A percentile compares a stretch with the other conserved stretches of the same genome.
These are phyloP conservation scores for Magnaporthiopsis incrustans DNA, from an alignment of 2,329 filamentous ascomycete species.

Conservation along the genomic window DNA sequence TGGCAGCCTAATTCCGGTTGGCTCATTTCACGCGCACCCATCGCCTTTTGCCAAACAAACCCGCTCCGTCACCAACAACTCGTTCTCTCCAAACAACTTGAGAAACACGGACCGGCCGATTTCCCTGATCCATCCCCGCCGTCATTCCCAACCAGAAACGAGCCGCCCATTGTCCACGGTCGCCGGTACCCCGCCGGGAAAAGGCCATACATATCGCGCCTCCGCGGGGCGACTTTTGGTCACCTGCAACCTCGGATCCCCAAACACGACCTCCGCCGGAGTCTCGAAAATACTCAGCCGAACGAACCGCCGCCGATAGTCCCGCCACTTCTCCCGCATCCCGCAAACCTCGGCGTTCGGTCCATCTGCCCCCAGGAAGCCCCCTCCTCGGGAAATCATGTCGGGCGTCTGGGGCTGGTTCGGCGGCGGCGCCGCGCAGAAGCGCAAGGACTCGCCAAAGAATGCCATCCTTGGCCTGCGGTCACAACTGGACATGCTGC, in stretches of 20 bases:
- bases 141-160: background rate
- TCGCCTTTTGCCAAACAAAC: background rate
- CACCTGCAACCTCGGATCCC: background rate
- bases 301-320: background rate
- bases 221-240: background rate
- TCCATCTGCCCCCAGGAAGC: background rate
- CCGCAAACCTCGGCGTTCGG: background rate
- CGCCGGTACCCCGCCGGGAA: background rate
- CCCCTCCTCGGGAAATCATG: slow-evolving; percentile 30
- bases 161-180: background rate
- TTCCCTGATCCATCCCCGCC: background rate
- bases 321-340: background rate
- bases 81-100: background rate
- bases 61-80: background rate
- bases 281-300: background rate
- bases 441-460: slow-evolving; percentile 90
- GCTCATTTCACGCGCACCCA: background rate
- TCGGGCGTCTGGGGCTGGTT: slow-evolving; percentile 82
- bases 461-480: slow-evolving; percentile 88
- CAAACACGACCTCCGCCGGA: background rate
- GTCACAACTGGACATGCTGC: slow-evolving; percentile 90
- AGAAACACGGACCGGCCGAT: background rate
- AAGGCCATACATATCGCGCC: background rate
- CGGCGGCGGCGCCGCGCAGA: slow-evolving; percentile 71
- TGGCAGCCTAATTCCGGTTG: background rate